phyloP scores from a whole-genome alignment of 1,284 basidiomycete species.

The Cutaneotrichosporon sp. region DNA sequence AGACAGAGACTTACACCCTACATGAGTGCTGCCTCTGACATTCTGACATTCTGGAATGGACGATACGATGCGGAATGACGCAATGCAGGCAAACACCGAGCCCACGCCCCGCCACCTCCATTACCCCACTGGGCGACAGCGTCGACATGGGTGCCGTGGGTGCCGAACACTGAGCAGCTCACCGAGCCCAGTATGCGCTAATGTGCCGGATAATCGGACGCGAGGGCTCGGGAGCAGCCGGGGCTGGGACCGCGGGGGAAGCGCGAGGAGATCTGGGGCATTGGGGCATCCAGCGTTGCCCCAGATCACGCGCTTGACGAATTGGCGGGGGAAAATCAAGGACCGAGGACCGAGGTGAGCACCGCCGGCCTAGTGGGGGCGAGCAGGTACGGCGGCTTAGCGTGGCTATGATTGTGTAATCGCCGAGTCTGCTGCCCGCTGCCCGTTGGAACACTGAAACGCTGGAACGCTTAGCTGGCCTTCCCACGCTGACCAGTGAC shows the following conservation, averaged over 20 bases:
- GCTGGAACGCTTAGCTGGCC: too few species aligned
- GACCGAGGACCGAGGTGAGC: background rate
- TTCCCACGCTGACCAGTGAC: too few species aligned
- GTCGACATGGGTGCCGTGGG: background rate
- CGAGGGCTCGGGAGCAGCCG: background rate
- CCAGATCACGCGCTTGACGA: background rate
- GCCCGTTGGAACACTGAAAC: too few species aligned
- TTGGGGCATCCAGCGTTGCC: background rate
- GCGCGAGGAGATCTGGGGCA: background rate
- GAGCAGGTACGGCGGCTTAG: too few species aligned
- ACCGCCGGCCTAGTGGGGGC: background rate
- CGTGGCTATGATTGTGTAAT: too few species aligned
- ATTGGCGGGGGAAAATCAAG: background rate
- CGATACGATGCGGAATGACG: background rate
- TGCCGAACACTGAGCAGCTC: background rate
- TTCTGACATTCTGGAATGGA: background rate
- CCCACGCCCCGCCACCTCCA: background rate
- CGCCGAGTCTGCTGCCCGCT: too few species aligned
- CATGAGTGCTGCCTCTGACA: background rate
- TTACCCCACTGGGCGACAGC: background rate
- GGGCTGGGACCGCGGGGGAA: background rate
- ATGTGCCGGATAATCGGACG: background rate
- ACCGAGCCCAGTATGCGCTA: background rate
- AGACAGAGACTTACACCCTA: slow-evolving; percentile 2
- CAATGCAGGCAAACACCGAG: background rate